Conservation (phyloP, 129 eudicot species). For the Rutidosis leptorrhynchoides region DNA sequence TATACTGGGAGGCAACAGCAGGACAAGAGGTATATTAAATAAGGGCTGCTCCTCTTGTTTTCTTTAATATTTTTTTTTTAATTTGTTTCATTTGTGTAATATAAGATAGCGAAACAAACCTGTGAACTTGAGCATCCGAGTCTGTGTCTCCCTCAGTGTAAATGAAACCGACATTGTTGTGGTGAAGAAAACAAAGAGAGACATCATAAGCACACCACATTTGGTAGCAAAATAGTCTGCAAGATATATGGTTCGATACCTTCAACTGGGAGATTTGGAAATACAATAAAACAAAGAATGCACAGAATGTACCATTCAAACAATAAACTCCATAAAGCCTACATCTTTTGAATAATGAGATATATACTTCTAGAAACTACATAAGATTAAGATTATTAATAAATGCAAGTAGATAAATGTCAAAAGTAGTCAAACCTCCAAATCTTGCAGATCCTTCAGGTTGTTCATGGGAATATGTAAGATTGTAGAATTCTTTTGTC, state of each 20-base stretch:
- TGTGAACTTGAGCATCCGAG: constrained; percentile 99
- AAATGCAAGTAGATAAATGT: constrained; percentile 12
- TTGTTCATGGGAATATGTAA: constrained; percentile 90
- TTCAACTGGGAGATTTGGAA: not conserved
- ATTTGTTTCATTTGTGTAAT: not conserved
- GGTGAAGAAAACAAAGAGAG: constrained; percentile 98
- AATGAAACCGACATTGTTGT: constrained; percentile 99
- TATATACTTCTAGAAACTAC: not conserved
- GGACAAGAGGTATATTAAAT: not conserved
- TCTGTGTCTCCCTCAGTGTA: constrained; percentile 96
- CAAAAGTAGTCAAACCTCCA: constrained; percentile 68
- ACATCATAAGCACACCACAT: constrained; percentile 99
- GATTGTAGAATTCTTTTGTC: constrained; percentile 91
- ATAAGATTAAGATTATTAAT: too few relatives aligned
- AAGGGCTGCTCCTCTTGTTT: not conserved
- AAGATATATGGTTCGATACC: not conserved
- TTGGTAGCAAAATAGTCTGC: constrained; percentile 96
- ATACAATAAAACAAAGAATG: not conserved
- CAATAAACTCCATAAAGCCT: not conserved
- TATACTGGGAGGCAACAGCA: constrained; percentile 1
- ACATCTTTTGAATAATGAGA: not conserved
- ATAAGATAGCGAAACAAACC: constrained; percentile 44
- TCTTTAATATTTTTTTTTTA: not conserved
- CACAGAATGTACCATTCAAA: not conserved
- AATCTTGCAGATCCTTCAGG: constrained; percentile 82